phyloP scores from a whole-genome alignment of 2,329 filamentous ascomycete species.

The Neocatenulostroma microsporum region DNA sequence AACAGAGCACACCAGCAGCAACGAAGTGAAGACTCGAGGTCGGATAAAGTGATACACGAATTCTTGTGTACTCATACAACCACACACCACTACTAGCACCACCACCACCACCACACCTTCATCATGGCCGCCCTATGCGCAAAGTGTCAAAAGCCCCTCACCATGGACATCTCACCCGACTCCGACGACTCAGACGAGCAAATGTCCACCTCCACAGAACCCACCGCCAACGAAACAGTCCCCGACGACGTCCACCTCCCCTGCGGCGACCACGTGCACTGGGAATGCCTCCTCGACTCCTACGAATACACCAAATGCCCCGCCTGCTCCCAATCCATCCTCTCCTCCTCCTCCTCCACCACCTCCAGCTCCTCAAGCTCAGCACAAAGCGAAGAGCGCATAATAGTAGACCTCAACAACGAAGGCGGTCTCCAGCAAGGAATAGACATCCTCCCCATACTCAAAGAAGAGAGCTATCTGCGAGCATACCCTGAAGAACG shows the following conservation, averaged over 20 bases:
- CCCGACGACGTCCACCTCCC: conserved; percentile 58
- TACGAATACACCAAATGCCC: conserved; percentile 56
- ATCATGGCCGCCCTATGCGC: conserved; percentile 36
- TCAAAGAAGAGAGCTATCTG: conserved; percentile 68
- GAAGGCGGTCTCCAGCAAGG: conserved; percentile 65
- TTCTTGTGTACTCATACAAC: too few relatives aligned
- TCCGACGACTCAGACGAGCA: conserved; percentile 33
- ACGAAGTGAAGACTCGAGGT: too few relatives aligned
- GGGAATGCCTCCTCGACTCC: conserved; percentile 72
- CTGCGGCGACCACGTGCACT: conserved; percentile 76
- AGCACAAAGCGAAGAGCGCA: conserved; percentile 36
- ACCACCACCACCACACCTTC: too few relatives aligned
- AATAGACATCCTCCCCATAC: conserved; percentile 63
- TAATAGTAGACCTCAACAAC: conserved; percentile 62
- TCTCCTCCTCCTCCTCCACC: conserved; percentile 49
- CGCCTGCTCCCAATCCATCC: conserved; percentile 52
- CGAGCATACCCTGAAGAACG: conserved; percentile 61
- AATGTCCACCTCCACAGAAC: conserved; percentile 25
- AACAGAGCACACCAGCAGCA: too few relatives aligned
- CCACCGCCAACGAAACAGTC: conserved; percentile 26
- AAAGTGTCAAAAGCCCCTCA: conserved; percentile 38
- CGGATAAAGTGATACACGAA: too few relatives aligned
- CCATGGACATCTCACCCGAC: conserved; percentile 35
- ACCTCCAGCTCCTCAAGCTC: conserved; percentile 48
- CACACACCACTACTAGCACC: too few relatives aligned